Base-by-base conservation (phyloP, 176 grass and related monocot species). In the Lolium perenne region DNA sequence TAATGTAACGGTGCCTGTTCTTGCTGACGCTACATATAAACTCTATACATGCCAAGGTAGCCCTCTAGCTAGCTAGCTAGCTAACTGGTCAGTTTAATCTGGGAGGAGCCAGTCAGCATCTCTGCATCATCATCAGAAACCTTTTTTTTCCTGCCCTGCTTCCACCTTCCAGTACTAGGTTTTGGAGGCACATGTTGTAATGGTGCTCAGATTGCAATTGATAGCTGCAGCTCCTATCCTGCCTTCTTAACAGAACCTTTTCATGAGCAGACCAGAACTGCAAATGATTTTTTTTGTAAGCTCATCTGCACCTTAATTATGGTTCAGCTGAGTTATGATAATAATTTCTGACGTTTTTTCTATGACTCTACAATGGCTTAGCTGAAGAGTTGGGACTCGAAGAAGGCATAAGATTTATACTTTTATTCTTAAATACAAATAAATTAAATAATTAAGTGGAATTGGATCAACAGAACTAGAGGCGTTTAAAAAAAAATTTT, bases 121-220 rank as follows among this genome's bases (percentile, higher is more conserved):
- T 76, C 89, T 91, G 89, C 71, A 87, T 80, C 84, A 87, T 17
- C 76, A 51, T 12, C 86, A 1, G 47, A 7, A 50, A 40, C 1
- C 47, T 8, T 41, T 90, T 83, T 77, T 59, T 67, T 59, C 22
- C 89, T 75, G 76, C 85, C 21, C 47, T 91, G 59, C 89, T 83
- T 71, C 85, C 76, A 91, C 60, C 89, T 83, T 63, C 77, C 76
- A 91, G 77, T 84, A 81, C 76, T 82, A 84, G 76, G 89, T 87
- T 80, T 87, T 84, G 89, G 81, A 84, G 59, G 76, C 74, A 87
- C 80, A 84, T 75, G 89, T 25, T 90, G 21, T 83, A 83, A 80
- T 80, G 66, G 56, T 20, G 79, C 56, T 58, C 84, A 87, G 84
- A 66, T 74, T 66, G 74, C 84, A 83, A 79, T 67, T 82, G 79